Evolutionary conservation across 306 rosid species (phyloP).

Genomic region (Fragaria iinumae): DNA sequence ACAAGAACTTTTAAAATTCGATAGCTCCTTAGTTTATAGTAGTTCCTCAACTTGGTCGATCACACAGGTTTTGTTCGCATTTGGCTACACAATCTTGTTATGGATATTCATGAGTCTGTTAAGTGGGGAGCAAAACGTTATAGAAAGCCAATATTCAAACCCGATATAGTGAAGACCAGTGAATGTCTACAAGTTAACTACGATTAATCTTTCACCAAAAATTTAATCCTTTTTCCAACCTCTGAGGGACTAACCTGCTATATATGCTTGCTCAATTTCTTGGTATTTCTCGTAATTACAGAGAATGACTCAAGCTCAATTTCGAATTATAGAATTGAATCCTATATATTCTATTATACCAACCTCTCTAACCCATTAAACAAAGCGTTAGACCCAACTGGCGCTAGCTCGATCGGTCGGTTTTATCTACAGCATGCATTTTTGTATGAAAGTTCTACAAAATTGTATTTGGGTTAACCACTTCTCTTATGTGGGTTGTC

Average conservation of each 20-base stretch:
- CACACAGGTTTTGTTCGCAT: neutral
- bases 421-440: neutral
- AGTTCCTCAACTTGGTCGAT: neutral
- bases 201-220: too few species aligned
- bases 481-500: neutral
- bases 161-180: neutral
- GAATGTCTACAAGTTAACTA: neutral
- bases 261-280: neutral
- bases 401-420: conserved; percentile 30
- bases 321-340: neutral
- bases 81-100: neutral
- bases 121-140: neutral
- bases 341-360: conserved; percentile 23
- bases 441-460: conserved; percentile 8
- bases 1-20: neutral
- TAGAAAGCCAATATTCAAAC: neutral
- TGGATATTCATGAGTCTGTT: conserved; percentile 3
- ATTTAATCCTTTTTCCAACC: neutral
- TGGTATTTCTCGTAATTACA: neutral
- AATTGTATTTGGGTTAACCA: conserved; percentile 18
- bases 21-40: neutral
- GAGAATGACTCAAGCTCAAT: neutral
- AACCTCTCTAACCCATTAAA: conserved; percentile 39
- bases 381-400: conserved; percentile 52
- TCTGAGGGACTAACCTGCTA: neutral